Evolutionary conservation across 176 grass and related monocot species (phyloP), one percentile per base, ranked within the genome.

Genomic region (Leersia perrieri): DNA sequence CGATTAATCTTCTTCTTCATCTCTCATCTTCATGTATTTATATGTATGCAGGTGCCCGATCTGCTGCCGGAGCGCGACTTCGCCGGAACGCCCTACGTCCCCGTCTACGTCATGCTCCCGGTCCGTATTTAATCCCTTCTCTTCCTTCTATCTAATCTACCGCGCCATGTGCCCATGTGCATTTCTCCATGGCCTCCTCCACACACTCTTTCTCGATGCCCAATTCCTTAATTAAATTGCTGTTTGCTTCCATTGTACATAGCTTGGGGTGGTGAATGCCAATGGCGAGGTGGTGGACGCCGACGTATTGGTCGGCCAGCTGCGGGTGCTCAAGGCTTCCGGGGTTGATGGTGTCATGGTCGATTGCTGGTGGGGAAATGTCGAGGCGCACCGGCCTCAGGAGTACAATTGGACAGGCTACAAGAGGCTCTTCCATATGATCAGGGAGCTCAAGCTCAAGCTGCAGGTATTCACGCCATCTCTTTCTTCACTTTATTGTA

Each of bases 321-420:
- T 98, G 61, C 62, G 76, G 65, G 80, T 82, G 40, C 89, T 98
- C 78, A 94, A 91, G 80, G 87, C 92, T 5, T 47, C 87, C 3
- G 85, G 85, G 8, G 92, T 98, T 2, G 92, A 98, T 23, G 92
- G 95, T 4, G 95, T 98, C 31, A 98, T 92, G 92, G 88, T 98
- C 7, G 92, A 98, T 60, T 94, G 92, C 83, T 98, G 90, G 90
- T 98, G 95, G 95, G 95, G 95, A 20, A 91, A 88, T 33, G 92
- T 98, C 20, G 95, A 98, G 77, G 64, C 90, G 1, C 61, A 84
- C 80, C 38, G 15, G 9, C 92, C 90, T 7, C 88, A 82, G 71
- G 65, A 92, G 76, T 98, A 98, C 60, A 89, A 94, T 72, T 94
- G 95, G 95, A 82, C 84, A 1, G 92, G 92, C 1, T 98, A 98